These are phyloP conservation scores for Phytophthora agathidicida DNA, from an alignment of 352 stramenopile species.

Conservation along the genomic window DNA sequence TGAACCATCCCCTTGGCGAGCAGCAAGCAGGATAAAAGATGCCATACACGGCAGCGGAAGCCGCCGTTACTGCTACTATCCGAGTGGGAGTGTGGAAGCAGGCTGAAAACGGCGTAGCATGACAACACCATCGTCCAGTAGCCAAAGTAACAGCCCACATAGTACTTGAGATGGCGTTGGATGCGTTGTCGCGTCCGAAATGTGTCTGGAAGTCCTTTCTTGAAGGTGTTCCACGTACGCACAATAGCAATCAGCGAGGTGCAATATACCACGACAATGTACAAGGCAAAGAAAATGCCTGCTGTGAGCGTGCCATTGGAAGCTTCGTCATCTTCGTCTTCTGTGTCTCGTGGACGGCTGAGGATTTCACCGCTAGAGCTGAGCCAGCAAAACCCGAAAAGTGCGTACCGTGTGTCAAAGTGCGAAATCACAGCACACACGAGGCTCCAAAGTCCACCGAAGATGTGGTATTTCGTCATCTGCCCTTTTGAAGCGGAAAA, in stretches of 20 bases:
- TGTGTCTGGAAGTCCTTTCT: slow-evolving; percentile 76
- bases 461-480: slow-evolving; percentile 84
- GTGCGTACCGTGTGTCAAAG: slow-evolving; percentile 75
- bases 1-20: slow-evolving; percentile 84
- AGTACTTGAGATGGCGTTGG: slow-evolving; percentile 87
- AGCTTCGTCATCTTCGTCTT: slow-evolving; percentile 6
- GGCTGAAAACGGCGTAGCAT: slow-evolving; percentile 70
- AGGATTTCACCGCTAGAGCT: slow-evolving; percentile 59
- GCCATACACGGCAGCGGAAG: slow-evolving; percentile 71
- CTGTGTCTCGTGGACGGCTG: slow-evolving; percentile 4
- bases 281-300: slow-evolving; percentile 82
- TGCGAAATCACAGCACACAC: slow-evolving; percentile 74
- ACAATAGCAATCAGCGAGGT: slow-evolving; percentile 79
- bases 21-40: slow-evolving; percentile 72
- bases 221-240: slow-evolving; percentile 80
- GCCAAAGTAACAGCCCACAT: slow-evolving; percentile 87
- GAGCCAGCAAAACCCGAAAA: slow-evolving; percentile 87
- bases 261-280: slow-evolving; percentile 84
- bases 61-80: slow-evolving; percentile 23
- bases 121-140: slow-evolving; percentile 84
- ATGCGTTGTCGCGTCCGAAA: slow-evolving; percentile 79
- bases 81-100: slow-evolving; percentile 43
- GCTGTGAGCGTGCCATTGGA: slow-evolving; percentile 54
- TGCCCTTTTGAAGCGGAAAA: slow-evolving; percentile 84
- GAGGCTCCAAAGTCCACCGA: slow-evolving; percentile 71